Evolutionary conservation across 1,284 basidiomycete genomes (phyloP), one percentile per base, ranked within the genome.

Genomic region (Omphalotus olearius): DNA sequence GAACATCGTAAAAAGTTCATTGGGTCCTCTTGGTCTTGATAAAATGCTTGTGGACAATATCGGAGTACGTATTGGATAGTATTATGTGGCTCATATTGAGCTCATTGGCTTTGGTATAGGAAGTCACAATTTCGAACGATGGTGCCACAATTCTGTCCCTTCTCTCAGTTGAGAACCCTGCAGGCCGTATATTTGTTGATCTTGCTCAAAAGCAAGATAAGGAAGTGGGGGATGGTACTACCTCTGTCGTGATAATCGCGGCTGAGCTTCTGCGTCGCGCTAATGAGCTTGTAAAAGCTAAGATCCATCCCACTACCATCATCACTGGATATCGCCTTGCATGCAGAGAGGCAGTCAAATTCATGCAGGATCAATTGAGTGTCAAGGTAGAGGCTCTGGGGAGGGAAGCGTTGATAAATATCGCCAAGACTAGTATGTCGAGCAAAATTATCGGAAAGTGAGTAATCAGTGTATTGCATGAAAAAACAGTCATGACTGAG

Each of bases 41-140:
- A 97, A 97, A 72, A 95, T 99, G 95, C 79, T 98, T 46, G 96
- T 99, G 25, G 96, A 99, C 70, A 97, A 98, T 71, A 96, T 99
- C 62, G 97, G 97, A 62, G 91, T 92, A 63, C 62, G 86, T 58
- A 36, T 17, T 30, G 16, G 23, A 3, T 23, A 30, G 3, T 18
- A 13, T 14, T 7, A 45, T 20, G 30, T 26, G 6, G 26, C 47
- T 37, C 11, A 51, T 14, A 6, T 36, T 53, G 18, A 51, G 45
- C 46, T 33, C 38, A 50, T 18, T 51, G 47, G 44, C 51, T 53
- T 62, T 50, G 28, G 18, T 39, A 38, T 62, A 93, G 90, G 97
- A 99, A 79, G 95, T 99, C 41, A 99, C 96, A 37, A 99, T 99
- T 69, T 98, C 96, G 52, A 99, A 99, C 71, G 97, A 99, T 73